Evolutionary conservation across 2,329 filamentous ascomycete species (phyloP).

Genomic region (Colletotrichum sp.): DNA sequence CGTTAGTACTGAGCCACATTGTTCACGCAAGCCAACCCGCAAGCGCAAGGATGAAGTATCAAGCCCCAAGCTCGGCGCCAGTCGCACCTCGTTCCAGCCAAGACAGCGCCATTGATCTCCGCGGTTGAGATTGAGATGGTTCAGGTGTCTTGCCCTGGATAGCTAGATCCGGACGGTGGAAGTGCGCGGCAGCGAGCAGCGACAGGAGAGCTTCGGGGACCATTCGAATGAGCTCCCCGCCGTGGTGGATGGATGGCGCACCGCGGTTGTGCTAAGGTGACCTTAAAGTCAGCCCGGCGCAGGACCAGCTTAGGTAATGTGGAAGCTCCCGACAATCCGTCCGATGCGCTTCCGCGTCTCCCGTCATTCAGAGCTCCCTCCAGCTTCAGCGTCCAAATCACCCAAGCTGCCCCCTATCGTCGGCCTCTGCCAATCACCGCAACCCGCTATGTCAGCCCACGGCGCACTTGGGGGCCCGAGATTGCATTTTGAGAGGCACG

Average conservation of each 20-base stretch:
- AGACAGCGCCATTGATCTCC: background rate
- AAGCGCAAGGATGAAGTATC: background rate
- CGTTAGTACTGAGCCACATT: background rate
- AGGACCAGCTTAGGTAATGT: background rate
- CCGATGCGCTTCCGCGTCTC: background rate
- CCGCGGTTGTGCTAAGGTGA: background rate
- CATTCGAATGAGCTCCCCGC: background rate
- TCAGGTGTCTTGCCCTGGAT: background rate
- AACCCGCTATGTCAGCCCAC: slow-evolving; percentile 3
- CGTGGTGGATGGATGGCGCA: background rate
- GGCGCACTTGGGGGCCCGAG: background rate
- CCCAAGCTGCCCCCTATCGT: background rate
- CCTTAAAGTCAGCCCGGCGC: background rate
- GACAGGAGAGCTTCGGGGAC: background rate
- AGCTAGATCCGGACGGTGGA: background rate
- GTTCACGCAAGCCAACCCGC: background rate
- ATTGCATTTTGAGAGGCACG: background rate
- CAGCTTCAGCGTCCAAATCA: background rate
- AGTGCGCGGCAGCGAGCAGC: background rate
- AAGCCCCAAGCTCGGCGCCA: background rate
- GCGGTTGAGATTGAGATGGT: background rate
- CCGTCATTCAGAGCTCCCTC: background rate
- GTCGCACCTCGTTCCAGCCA: background rate
- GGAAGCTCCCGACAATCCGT: background rate
- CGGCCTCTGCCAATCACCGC: slow-evolving; percentile 1